Base-by-base conservation (phyloP, 2,329 filamentous ascomycete species). In the Neoscytalidium dimidiatum region DNA sequence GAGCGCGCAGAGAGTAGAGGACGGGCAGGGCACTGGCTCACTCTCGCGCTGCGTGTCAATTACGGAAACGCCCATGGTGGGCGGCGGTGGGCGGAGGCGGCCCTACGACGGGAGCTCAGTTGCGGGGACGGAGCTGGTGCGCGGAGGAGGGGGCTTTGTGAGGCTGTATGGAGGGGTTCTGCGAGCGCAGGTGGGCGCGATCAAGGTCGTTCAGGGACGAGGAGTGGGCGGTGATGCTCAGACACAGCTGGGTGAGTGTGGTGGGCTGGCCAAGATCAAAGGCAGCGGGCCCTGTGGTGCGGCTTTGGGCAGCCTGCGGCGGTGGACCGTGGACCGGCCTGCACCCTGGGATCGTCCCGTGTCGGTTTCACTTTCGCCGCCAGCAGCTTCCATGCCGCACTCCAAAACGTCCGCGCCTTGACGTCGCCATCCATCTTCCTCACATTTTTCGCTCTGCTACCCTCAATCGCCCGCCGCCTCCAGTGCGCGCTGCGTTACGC, bases 31-130 rank as follows among this genome's bases (percentile, higher is more conserved):
- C 63, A 52, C 62, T 31, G 29, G 48, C 64, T 72, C 79, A 92
- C 90, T 84, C 69, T 92, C 88, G 72, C 89, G 90, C 84, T 96
- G 92, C 74, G 93, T 88, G 75, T 93, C 88, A 74, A 97, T 90
- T 73, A 94, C 87, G 69, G 93, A 96, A 79, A 90, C 83, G 73
- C 88, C 90, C 92, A 97, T 97, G 73, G 78, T 88, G 74, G 46
- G 52, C 63, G 33, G 33, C 44, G 63, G 26, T 38, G 62, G 48
- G 61, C 49, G 33, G 62, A 46, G 31, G 49, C 31, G 43, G 63
- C 28, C 19, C 64, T 38, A 21, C 21, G 51, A 60, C 38, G 53
- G 56, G 35, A 60, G 38, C 56, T 60, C 56, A 3, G 26, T 60
- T 35, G 46, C 19, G 58, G 33, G 49, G 57, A 23, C 51, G 61